Base-by-base conservation (phyloP, 2,329 filamentous ascomycete species). In the Peltaster fructicola region DNA sequence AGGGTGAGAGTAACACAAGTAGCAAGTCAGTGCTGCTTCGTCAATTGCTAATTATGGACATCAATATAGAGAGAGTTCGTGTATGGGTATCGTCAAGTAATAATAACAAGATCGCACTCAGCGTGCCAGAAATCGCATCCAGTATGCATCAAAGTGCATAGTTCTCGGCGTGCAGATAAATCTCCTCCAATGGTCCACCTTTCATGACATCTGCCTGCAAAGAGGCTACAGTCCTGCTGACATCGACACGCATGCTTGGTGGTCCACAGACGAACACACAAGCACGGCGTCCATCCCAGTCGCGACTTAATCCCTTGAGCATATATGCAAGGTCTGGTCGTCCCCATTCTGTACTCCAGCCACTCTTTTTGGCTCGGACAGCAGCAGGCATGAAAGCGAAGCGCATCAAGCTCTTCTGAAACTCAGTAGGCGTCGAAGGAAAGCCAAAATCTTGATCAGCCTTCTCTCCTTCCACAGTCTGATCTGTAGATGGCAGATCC, bases 261-360 rank as follows among this genome's bases (percentile, higher is more conserved):
- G 85, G 85, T 0, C 85, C 85, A 44, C 85, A 95, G 8, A 95
- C 84, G 48, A 90, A 92, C 5, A 93, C 79, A 37, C 81, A 85
- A 3, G 80, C 82, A 29, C 81, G 60, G 21, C 76, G 62, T 2
- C 85, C 84, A 30, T 90, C 74, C 25, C 72, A 73, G n/a, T 72
- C 74, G 12, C 68, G 72, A 4, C 79, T 77, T 65, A 82, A 74
- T 35, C 88, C 72, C 41, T 69, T 73, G 26, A 95, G 63, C 68
- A 91, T 80, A 48, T 75, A 85, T 1, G 79, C 75, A 17, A 95
- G 66, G 38, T 92, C 76, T 0, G 85, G 85, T 0, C 85, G 69
- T 10, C 82, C 82, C 50, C 93, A 93, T 52, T 93, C 84, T 8
- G 88, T 81, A 35, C 68, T 77, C 81, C 85, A 92, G 27, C 82